Evolutionary conservation across 768 basidiomycete genomes (phyloP), one percentile per base, ranked within the genome.

Genomic region (Leccinum disarticulatum): DNA sequence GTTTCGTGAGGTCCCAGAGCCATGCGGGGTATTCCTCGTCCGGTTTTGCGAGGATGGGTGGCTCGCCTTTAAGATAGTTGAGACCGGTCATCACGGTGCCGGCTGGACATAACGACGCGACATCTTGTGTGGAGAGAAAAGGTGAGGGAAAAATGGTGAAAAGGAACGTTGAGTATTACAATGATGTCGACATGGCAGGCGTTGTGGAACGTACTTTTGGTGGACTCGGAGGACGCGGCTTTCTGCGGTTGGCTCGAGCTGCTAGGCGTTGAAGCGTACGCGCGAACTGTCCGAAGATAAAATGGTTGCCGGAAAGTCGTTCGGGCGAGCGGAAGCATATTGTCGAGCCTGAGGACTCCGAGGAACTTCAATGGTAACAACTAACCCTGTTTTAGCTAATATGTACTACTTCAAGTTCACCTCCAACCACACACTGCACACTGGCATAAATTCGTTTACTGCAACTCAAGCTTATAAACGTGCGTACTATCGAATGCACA

Each of bases 21-120:
- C 95, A 97, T 7, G 83, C 72, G 3, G 95, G 95, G 71, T 97
- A 96, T 64, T 87, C 85, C 48, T 90, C 87, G 72, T 97, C 95
- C 0, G 89, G 77, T 11, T 81, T 74, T 2, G 95, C 91, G 25
- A 91, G 71, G 0, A 95, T 85, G 6, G 91, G 86, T 0, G 83
- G 76, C 68, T 95, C 90, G 55, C 83, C 87, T 73, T 96, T 96
- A 55, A 93, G 79, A 67, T 91, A 93, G 66, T 90, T 87, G 6
- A 91, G 69, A 3, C 93, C 94, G n/a, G 78, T 77, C n/a, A 97
- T 71, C 5, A 90, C 77, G 8, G 92, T 94, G 59, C 89, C 87
- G 14, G 85, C 77, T 7, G 80, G 67, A 72, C 92, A 94, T 31
- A 87, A 86, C 4, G 91, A 93, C 56, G 66, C 30, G 56, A 63